Evolutionary conservation across 1,284 basidiomycete species (phyloP).

Genomic region (Amylostereum areolatum): DNA sequence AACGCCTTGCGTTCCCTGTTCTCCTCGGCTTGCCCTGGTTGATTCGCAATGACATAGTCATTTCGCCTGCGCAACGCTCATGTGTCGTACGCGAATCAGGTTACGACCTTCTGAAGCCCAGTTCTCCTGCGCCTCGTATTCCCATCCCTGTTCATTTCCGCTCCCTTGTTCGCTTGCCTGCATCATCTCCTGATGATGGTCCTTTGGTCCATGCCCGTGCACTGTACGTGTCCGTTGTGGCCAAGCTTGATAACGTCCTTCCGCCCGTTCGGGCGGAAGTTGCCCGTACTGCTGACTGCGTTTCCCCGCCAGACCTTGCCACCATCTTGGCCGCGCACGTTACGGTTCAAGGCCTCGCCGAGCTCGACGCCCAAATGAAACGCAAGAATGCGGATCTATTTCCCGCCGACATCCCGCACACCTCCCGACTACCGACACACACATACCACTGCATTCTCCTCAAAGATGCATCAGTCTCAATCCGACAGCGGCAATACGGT

Average conservation of each 20-base stretch:
- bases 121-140: neutral
- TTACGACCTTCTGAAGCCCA: constrained; percentile 17
- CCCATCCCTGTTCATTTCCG: too few species aligned
- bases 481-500: constrained; percentile 13
- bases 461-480: constrained; percentile 17
- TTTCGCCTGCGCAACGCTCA: constrained; percentile 15
- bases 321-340: constrained; percentile 14
- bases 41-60: constrained; percentile 16
- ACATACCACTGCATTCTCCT: constrained; percentile 19
- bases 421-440: constrained; percentile 16
- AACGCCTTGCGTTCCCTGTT: constrained; percentile 16
- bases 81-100: constrained; percentile 15
- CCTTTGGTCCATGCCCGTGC: too few species aligned
- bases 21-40: constrained; percentile 24
- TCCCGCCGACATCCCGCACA: constrained; percentile 8
- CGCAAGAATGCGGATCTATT: constrained; percentile 13
- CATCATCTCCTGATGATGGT: too few species aligned
- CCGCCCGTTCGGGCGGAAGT: too few species aligned
- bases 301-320: constrained; percentile 8
- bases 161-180: too few species aligned
- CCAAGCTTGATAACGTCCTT: too few species aligned
- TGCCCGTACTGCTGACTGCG: too few species aligned
- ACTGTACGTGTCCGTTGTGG: too few species aligned
- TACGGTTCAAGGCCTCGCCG: constrained; percentile 2
- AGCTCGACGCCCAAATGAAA: constrained; percentile 9